Evolutionary conservation across 805 yeast genomes (phyloP), one percentile per base, ranked within the genome.

Genomic region (Vanderwaltozyma verrucispora): DNA sequence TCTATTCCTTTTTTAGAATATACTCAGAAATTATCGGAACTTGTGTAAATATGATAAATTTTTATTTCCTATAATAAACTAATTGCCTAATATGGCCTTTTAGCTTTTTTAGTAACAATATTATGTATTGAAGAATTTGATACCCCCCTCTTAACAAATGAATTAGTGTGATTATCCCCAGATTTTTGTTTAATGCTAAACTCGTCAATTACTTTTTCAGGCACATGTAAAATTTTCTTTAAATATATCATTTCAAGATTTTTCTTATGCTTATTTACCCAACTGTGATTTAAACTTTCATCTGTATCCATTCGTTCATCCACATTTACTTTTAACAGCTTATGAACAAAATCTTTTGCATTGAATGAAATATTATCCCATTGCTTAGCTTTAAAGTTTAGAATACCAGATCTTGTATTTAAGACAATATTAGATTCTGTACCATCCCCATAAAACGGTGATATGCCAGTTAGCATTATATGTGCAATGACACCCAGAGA

Each of bases 401-500:
- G 46, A 19, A 51, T 49, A 1, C 77, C 77, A 4, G 29, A 36
- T 38, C 55, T 60, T 0, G 71, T 72, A 37, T 64, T 66, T 26
- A 53, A 48, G n/a, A 69, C 61, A 8, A 71, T 69, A 16, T 54
- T 47, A 13, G 57, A 51, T 25, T 61, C 67, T 15, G 67, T 59
- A 2, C 73, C 70, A 35, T 67, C 64, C 2, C 63, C 69, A 45
- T 70, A 74, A 47, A 78, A 78, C 5, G 85, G 84, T 0, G 84
- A 77, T 2, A 75, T 64, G 0, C 83, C 84, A 29, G 77, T 74
- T 13, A 77, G 54, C 54, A 79, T 56, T 11, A 78, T 74, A 54
- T 76, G 76, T 4, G 68, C 49, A 13, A 78, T 68, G 0, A 79
- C 69, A 0, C 86, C 86, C 4, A 79, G 47, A 1, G 86, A 78